A percentile compares a stretch with the other conserved stretches of the same genome.
Evolutionary conservation across 2,329 filamentous ascomycete species (phyloP).

Genomic region (Beauveria brongniartii): DNA sequence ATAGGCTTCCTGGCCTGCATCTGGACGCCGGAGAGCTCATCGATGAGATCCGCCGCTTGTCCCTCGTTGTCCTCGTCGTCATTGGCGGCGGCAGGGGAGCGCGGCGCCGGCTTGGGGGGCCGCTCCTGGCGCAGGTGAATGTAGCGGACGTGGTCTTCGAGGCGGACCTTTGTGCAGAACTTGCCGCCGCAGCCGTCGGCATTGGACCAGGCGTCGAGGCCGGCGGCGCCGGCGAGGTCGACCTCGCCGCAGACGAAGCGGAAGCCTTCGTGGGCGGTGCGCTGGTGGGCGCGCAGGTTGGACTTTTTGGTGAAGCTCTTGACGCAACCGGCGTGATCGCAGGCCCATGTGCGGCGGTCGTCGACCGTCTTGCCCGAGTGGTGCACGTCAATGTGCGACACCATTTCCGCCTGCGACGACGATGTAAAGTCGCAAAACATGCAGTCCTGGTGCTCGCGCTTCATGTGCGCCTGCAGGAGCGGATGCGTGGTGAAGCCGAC

Average conservation of each 20-base stretch:
- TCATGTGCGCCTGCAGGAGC: conserved; percentile 66
- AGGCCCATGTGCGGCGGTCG: conserved; percentile 58
- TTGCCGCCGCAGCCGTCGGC: conserved; percentile 63
- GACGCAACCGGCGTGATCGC: conserved; percentile 59
- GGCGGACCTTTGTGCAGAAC: conserved; percentile 67
- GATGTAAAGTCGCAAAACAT: conserved; percentile 64
- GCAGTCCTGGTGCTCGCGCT: conserved; percentile 66
- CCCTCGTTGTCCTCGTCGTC: conserved; percentile 7
- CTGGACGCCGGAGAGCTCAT: conserved; percentile 34
- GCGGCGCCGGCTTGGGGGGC: conserved; percentile 23
- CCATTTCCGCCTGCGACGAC: conserved; percentile 57
- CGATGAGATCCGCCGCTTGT: conserved; percentile 25
- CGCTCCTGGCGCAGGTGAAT: conserved; percentile 61
- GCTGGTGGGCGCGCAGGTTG: conserved; percentile 76
- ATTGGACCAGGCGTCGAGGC: conserved; percentile 56
- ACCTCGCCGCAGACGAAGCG: conserved; percentile 72
- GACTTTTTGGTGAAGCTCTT: conserved; percentile 74
- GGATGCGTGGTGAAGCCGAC: conserved; percentile 64
- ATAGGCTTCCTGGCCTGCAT: conserved; percentile 35
- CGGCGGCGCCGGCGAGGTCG: conserved; percentile 48
- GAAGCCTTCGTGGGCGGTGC: conserved; percentile 66
- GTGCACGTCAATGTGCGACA: conserved; percentile 68
- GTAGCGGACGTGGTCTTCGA: conserved; percentile 79
- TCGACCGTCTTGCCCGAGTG: conserved; percentile 58
- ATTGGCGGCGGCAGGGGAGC: neutral